These are phyloP conservation scores for Lasiosphaeriaceae sp. DNA, from an alignment of 495 filamentous ascomycete genomes.

Conservation along the genomic window DNA sequence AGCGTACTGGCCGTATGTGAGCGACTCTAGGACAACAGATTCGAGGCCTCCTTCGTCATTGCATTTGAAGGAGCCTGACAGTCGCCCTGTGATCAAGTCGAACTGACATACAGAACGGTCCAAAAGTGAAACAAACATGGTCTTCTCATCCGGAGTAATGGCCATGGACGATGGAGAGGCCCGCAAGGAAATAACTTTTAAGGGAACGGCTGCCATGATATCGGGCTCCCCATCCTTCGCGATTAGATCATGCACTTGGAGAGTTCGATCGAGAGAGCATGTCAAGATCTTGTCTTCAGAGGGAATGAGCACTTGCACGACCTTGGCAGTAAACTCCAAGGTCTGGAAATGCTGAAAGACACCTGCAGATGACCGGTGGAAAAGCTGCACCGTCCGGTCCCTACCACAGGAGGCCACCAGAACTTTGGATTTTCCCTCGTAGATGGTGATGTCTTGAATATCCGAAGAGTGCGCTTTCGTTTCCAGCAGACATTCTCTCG, in stretches of 20 bases:
- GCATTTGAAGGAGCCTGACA: slow-evolving; percentile 70
- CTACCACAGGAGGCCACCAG: slow-evolving; percentile 77
- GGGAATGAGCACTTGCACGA: slow-evolving; percentile 45
- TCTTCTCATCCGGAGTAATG: slow-evolving; percentile 55
- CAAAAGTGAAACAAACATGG: slow-evolving; percentile 70
- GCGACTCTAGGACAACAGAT: slow-evolving; percentile 73
- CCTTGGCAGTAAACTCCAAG: slow-evolving; percentile 44
- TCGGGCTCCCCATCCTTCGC: slow-evolving; percentile 65
- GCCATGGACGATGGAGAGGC: slow-evolving; percentile 83
- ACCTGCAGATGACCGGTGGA: slow-evolving; percentile 52
- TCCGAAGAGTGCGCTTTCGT: slow-evolving; percentile 84
- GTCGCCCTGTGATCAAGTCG: slow-evolving; percentile 68
- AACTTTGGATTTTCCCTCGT: slow-evolving; percentile 47
- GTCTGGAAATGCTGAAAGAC: slow-evolving; percentile 49
- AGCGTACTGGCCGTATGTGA: slow-evolving; percentile 54
- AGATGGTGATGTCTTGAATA: slow-evolving; percentile 74
- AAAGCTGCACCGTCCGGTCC: slow-evolving; percentile 88
- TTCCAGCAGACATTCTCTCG: slow-evolving; percentile 52
- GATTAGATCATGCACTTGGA: slow-evolving; percentile 74
- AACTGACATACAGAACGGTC: slow-evolving; percentile 78
- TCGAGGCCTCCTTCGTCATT: slow-evolving; percentile 74
- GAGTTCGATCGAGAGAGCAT: slow-evolving; percentile 81
- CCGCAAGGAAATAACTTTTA: slow-evolving; percentile 73
- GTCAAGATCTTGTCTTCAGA: slow-evolving; percentile 66
- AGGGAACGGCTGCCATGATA: slow-evolving; percentile 69